Conservation (phyloP, 345 rosid genomes). For the Ceriops tagal region DNA sequence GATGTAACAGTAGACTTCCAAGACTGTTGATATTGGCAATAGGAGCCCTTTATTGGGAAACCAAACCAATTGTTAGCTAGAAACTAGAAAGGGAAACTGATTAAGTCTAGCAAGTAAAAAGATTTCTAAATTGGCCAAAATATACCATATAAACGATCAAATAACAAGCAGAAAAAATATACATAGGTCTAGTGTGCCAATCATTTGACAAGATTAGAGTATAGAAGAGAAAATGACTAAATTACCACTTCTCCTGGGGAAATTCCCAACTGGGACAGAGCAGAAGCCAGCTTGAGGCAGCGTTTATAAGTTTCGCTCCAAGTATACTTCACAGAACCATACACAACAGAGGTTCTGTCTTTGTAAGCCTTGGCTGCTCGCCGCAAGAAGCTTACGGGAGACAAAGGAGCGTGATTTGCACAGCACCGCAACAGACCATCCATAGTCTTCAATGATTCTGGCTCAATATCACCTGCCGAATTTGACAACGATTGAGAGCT, state of each 20-base stretch:
- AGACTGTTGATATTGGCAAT: no score
- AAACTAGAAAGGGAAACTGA: no score
- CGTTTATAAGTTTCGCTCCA: constrained; percentile 66
- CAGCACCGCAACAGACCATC: constrained; percentile 56
- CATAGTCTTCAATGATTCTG: constrained; percentile 51
- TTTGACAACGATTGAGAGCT: constrained; percentile 8
- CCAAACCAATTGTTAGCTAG: no score
- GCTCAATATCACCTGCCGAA: constrained; percentile 20
- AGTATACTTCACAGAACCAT: constrained; percentile 42
- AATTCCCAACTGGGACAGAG: constrained; percentile 53
- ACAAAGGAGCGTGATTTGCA: constrained; percentile 54
- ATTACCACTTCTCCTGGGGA: constrained; percentile 68
- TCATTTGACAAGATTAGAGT: background rate
- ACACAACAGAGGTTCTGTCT: constrained; percentile 52
- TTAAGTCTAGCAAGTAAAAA: no score
- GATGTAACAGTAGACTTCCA: no score
- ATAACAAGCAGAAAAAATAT: no score
- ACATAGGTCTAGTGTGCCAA: no score
- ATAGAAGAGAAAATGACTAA: background rate
- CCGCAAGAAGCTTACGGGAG: constrained; percentile 73
- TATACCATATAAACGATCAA: no score
- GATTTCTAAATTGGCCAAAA: no score
- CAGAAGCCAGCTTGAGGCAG: constrained; percentile 70
- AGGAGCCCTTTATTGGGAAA: no score
- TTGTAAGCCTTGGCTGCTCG: constrained; percentile 65